Evolutionary conservation across 1,284 basidiomycete genomes (phyloP), one percentile per base, ranked within the genome.

Genomic region (Leccinum pachyderme): DNA sequence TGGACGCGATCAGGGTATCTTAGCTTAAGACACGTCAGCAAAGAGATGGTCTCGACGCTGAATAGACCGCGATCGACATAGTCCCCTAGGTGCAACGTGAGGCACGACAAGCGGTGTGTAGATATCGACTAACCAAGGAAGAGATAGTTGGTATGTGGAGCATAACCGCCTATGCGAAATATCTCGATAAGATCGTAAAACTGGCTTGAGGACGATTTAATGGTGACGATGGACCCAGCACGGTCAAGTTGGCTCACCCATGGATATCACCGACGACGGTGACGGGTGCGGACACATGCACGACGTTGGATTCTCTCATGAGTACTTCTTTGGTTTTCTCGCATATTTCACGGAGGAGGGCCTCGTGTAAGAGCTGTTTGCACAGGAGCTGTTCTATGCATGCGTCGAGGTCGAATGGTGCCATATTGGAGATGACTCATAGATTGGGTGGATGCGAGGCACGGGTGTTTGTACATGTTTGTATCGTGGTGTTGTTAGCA

Each of bases 171-270:
- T 81, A 99, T 99, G 49, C 95, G 84, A 68, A 99, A 99, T 71
- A 99, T 98, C 76, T 99, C 96, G 70, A 99, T 91, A 64, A 99
- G 82, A 78, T 99, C 97, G 78, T 99, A 97, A 76, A 99, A 99
- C 82, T 99, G 96, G 57, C 93, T 96, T 81, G 74, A 65, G 32
- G 57, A 58, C 59, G 55, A 64, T 74, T 61, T 55, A 75, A 67
- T 58, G 59, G 59, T 51, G 52, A 52, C 54, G 49, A 54, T 53
- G 46, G 45, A 52, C 58, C 47, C 47, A 56, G 39, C 25, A 37
- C 18, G 37, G 55, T 37, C 39, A 24, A 46, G 48, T 56, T 64
- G 56, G 77, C 89, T 82, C 75, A 95, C 94, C 95, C 96, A 73
- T 99, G 96, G 53, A 99, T 99, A 72, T 99, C 97, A 53, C 97